A percentile compares a stretch with the other conserved stretches of the same genome.
Evolutionary conservation across 2,329 filamentous ascomycete species (phyloP).

Genomic region (Zopfia rhizophila): DNA sequence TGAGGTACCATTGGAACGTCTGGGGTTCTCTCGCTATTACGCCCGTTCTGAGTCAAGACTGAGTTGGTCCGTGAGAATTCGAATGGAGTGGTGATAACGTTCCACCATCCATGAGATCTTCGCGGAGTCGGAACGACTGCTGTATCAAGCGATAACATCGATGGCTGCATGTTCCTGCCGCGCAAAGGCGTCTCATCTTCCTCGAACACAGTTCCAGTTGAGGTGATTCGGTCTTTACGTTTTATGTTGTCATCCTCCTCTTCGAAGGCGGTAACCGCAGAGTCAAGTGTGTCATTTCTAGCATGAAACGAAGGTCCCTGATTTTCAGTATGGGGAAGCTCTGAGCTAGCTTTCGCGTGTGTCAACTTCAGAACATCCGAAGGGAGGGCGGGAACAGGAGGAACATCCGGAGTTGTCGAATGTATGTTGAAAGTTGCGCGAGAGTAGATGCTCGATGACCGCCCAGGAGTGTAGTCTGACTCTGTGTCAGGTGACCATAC

Average conservation of each 20-base stretch:
- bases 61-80: constrained; percentile 49
- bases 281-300: constrained; percentile 47
- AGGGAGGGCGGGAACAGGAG: constrained; percentile 60
- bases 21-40: constrained; percentile 37
- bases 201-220: constrained; percentile 75
- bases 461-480: constrained; percentile 61
- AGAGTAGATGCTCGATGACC: constrained; percentile 71
- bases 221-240: constrained; percentile 56
- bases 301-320: constrained; percentile 25
- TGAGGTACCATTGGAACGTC: constrained; percentile 47
- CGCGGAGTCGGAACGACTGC: constrained; percentile 62
- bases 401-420: constrained; percentile 54
- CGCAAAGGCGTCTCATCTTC: constrained; percentile 65
- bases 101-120: constrained; percentile 79
- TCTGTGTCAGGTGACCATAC: constrained; percentile 67
- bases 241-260: constrained; percentile 62
- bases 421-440: constrained; percentile 57
- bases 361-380: constrained; percentile 28
- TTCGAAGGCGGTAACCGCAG: constrained; percentile 54
- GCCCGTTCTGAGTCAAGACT: constrained; percentile 44
- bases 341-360: constrained; percentile 7
- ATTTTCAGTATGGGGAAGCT: constrained; percentile 6
- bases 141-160: constrained; percentile 51
- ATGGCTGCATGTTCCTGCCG: constrained; percentile 31
- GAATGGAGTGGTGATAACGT: constrained; percentile 78